phyloP scores from a whole-genome alignment of 2,329 filamentous ascomycete genomes.

The Hymenotorrendiella dingleyae region DNA sequence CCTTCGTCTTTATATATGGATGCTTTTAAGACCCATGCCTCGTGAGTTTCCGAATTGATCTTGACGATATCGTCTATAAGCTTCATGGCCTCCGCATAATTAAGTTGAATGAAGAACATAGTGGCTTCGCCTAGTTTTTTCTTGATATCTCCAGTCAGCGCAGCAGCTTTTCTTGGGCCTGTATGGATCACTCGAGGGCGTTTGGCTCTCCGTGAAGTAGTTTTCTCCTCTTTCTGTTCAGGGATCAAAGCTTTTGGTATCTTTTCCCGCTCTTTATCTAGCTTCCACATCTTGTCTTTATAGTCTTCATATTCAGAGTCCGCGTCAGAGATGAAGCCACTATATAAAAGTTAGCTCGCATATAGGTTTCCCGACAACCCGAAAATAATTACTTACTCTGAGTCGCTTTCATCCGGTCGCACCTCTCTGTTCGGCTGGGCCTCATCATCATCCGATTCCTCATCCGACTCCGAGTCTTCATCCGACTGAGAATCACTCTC shows the following conservation, averaged over 20 bases:
- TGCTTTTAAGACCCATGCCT: conserved; percentile 58
- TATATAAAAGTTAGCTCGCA: neutral
- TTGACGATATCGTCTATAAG: conserved; percentile 58
- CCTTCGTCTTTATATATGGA: conserved; percentile 57
- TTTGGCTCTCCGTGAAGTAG: too few relatives aligned
- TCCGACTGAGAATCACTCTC: neutral
- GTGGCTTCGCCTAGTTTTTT: conserved; percentile 60
- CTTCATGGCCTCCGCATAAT: conserved; percentile 54
- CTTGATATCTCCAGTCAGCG: conserved; percentile 67
- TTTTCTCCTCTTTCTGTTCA: too few relatives aligned
- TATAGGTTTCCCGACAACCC: too few relatives aligned
- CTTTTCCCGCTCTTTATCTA: too few relatives aligned
- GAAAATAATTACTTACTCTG: too few relatives aligned
- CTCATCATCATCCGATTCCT: neutral
- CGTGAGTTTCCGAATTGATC: conserved; percentile 61
- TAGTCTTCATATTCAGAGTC: conserved; percentile 39
- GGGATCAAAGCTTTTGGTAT: too few relatives aligned
- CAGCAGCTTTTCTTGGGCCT: conserved; percentile 50
- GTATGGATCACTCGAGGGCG: too few relatives aligned
- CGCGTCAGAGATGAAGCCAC: conserved; percentile 26
- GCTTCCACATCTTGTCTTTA: conserved; percentile 34
- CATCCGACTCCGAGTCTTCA: conserved; percentile 2
- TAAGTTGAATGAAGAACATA: conserved; percentile 56
- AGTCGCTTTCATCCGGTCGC: too few relatives aligned
- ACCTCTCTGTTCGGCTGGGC: too few relatives aligned